Base-by-base conservation (phyloP, 805 yeast genomes). In the Teunomyces tritomae region DNA sequence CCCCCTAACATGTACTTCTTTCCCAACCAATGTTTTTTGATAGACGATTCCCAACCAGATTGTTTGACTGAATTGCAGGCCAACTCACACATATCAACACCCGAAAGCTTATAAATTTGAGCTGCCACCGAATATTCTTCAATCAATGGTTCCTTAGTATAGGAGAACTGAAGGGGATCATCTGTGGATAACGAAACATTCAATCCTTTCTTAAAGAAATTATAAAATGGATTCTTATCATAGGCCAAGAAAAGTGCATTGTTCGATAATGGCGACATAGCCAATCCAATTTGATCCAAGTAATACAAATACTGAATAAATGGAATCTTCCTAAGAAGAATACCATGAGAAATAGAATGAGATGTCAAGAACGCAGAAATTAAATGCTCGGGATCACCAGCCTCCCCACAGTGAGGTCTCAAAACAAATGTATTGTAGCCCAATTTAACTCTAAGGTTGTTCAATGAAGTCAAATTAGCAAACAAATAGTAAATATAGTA, bases 71-170 rank as follows among this genome's bases (percentile, higher is more conserved):
- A 91, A 67, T 92, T 91, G 54, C 83, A 78, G 0, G 99, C 99
- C 57, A 94, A 74, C 65, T 94, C 99, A 64, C 98, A 91, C 95
- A 94, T 89, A 67, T 94, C 99, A 28, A 92, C 98, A 52, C 89
- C 83, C 0, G 96, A 89, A 36, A 94, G 76, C 63, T 94, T 90
- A 76, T 91, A 94, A 56, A 94, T 94, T 68, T 94, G 98, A 0
- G 97, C 98, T 5, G 99, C 99, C 28, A 94, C 98, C 2, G 97
- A 89, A 65, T 91, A 94, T 67, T 94, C 99, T 67, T 94, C 99
- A 57, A 94, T 94, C 60, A 94, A 77, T 11, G 99, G 98, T 63
- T 94, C 99, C 61, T 95, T 83, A 28, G 99, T 94, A 70, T 90
- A 94, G 0, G 97, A 87, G 64, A 94, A 94, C 70, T 95, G 99